Percentiles rank a stretch among this genome's conserved stretches.
Evolutionary conservation across 2,329 filamentous ascomycete species (phyloP).

Genomic region (Penicillium digitatum): DNA sequence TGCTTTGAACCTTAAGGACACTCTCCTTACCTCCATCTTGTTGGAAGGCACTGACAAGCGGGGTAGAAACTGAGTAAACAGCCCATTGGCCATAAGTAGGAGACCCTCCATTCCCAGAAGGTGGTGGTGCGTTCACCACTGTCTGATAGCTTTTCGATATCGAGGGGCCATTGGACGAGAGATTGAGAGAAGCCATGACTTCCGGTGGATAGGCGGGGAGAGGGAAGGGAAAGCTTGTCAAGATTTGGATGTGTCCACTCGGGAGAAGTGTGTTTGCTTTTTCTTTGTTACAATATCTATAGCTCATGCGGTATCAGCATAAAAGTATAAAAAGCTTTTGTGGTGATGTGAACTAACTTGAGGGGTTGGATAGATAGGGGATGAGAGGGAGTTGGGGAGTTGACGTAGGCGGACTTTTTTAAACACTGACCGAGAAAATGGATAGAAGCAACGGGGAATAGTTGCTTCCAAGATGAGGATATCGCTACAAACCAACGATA

Average conservation of each 20-base stretch:
- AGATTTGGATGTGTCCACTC: not conserved
- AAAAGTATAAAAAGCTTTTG: not conserved
- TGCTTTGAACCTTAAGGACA: conserved; percentile 87
- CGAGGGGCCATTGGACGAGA: conserved; percentile 73
- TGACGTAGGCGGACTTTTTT: conserved; percentile 6
- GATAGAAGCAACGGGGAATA: not conserved
- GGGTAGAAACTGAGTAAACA: conserved; percentile 86
- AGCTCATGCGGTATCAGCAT: not conserved
- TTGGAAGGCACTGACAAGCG: conserved; percentile 89
- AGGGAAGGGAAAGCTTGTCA: conserved; percentile 1
- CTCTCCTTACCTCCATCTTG: conserved; percentile 83
- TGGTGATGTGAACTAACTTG: not conserved
- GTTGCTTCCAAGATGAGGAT: not conserved
- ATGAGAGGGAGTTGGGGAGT: not conserved
- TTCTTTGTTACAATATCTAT: conserved; percentile 1
- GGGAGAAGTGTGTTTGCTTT: not conserved
- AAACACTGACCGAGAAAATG: conserved; percentile 1
- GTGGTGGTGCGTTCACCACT: conserved; percentile 58
- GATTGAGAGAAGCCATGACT: conserved; percentile 72
- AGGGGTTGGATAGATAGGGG: not conserved
- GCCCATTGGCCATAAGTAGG: conserved; percentile 90
- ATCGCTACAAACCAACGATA: not conserved
- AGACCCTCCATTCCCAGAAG: conserved; percentile 60
- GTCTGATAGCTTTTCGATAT: conserved; percentile 73
- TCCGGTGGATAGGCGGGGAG: conserved; percentile 7